Percentiles rank a stretch among this genome's conserved stretches.
Evolutionary conservation across 768 basidiomycete species (phyloP).

Genomic region (Saitozyma podzolica): DNA sequence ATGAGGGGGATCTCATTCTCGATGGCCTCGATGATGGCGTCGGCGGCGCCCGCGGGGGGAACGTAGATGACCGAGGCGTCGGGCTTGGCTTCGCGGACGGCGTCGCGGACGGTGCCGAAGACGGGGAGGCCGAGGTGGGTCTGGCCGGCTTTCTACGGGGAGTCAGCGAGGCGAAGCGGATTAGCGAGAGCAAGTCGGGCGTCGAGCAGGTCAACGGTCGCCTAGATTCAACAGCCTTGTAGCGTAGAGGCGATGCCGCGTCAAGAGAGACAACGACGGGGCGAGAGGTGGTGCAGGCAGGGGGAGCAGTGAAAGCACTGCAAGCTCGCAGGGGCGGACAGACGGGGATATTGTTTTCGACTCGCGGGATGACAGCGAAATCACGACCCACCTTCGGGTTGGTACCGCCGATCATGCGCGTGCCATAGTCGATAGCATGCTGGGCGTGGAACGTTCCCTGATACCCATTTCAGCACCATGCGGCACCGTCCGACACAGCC

Average conservation of each 20-base stretch:
- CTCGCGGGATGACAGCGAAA: background rate
- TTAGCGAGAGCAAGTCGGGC: too few species aligned
- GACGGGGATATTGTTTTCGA: too few species aligned
- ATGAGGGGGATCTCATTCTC: conserved; percentile 97
- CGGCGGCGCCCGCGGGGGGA: conserved; percentile 91
- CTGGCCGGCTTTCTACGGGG: conserved; percentile 89
- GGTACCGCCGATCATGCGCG: conserved; percentile 96
- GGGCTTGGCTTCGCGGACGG: conserved; percentile 78
- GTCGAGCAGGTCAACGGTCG: too few species aligned
- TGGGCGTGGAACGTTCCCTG: conserved; percentile 94
- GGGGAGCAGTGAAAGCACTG: too few species aligned
- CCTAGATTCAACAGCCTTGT: too few species aligned
- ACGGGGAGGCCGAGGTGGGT: conserved; percentile 93
- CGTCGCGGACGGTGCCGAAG: conserved; percentile 88
- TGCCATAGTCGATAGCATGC: conserved; percentile 91
- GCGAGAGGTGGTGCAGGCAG: background rate
- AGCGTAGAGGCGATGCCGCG: too few species aligned
- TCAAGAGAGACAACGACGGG: too few species aligned
- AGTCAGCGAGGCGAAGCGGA: conserved; percentile 1
- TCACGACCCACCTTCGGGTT: conserved; percentile 56
- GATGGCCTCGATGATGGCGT: conserved; percentile 97
- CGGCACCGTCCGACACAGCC: background rate
- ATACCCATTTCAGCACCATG: background rate
- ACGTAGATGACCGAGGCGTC: conserved; percentile 97
- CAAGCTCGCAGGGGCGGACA: too few species aligned